Evolutionary conservation across 2,329 filamentous ascomycete species (phyloP).

Genomic region (Aspergillus sp.): DNA sequence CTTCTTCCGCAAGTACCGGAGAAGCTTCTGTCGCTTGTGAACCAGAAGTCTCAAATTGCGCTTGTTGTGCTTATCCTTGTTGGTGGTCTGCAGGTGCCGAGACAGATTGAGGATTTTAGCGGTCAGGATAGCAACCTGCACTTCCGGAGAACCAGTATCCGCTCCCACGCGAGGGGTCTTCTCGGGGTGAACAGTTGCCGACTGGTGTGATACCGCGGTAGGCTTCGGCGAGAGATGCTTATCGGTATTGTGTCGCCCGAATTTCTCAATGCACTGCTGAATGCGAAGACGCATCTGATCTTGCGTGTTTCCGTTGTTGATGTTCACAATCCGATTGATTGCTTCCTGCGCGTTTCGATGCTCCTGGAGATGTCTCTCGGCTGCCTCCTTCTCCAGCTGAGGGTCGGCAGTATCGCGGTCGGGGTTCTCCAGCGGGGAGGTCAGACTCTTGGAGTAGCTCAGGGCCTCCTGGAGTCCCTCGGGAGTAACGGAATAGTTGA

Average conservation of each 20-base stretch:
- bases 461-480: conserved; percentile 67
- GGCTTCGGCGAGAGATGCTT: conserved; percentile 61
- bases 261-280: conserved; percentile 77
- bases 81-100: conserved; percentile 66
- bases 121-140: conserved; percentile 95
- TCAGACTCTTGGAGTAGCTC: conserved; percentile 66
- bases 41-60: conserved; percentile 81
- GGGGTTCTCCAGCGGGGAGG: conserved; percentile 32
- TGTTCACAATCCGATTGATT: conserved; percentile 72
- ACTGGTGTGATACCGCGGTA: conserved; percentile 42
- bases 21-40: conserved; percentile 82
- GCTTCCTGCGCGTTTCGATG: conserved; percentile 73
- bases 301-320: conserved; percentile 74
- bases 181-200: conserved; percentile 32
- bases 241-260: conserved; percentile 91
- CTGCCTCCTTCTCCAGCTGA: conserved; percentile 37
- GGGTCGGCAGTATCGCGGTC: conserved; percentile 36
- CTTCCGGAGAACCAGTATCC: conserved; percentile 92
- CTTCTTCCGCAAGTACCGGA: conserved; percentile 82
- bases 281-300: conserved; percentile 81
- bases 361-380: conserved; percentile 49
- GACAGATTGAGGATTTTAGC: conserved; percentile 85
- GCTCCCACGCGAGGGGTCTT: conserved; percentile 72
- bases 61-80: conserved; percentile 93
- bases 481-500: conserved; percentile 75